Percentiles rank a stretch among this genome's conserved stretches.
These are phyloP conservation scores for Atkinsonella texensis DNA, from an alignment of 2,329 filamentous ascomycete species.

Conservation along the genomic window DNA sequence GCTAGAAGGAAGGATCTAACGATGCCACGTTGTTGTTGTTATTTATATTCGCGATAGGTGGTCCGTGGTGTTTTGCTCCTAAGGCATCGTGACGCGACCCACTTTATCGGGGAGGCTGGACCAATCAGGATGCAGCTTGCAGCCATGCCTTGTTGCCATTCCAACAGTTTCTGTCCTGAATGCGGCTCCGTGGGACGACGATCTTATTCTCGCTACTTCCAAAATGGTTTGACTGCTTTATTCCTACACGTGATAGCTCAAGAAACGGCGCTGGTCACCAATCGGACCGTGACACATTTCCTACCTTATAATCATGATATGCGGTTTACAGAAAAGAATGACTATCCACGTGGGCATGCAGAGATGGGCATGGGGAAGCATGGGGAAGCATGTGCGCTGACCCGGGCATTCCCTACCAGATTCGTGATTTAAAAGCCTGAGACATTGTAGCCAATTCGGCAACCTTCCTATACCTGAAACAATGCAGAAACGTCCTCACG, in stretches of 20 bases:
- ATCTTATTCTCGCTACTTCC: not conserved
- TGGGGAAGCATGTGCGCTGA: not conserved
- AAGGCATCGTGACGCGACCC: too few species aligned
- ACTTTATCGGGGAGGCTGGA: too few species aligned
- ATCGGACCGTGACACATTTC: slow-evolving; percentile 17
- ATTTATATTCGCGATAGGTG: too few species aligned
- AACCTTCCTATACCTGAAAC: too few species aligned
- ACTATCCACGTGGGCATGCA: slow-evolving; percentile 2
- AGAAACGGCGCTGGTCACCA: slow-evolving; percentile 9
- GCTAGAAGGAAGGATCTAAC: too few species aligned
- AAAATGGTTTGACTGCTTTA: not conserved
- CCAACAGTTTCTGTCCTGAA: not conserved
- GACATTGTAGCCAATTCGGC: too few species aligned
- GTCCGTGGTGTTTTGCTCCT: too few species aligned
- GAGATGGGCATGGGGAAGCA: not conserved
- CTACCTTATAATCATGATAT: slow-evolving; percentile 12
- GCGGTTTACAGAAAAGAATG: slow-evolving; percentile 4
- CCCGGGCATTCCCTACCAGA: not conserved
- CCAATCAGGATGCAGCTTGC: too few species aligned
- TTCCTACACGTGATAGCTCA: not conserved
- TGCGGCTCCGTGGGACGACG: not conserved
- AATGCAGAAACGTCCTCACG: too few species aligned
- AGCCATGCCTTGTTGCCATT: too few species aligned
- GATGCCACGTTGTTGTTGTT: too few species aligned
- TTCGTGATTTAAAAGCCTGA: too few species aligned